A percentile compares a stretch with the other conserved stretches of the same genome.
These are phyloP conservation scores for Prunus padus DNA, from an alignment of 306 rosid genomes.

Conservation along the genomic window DNA sequence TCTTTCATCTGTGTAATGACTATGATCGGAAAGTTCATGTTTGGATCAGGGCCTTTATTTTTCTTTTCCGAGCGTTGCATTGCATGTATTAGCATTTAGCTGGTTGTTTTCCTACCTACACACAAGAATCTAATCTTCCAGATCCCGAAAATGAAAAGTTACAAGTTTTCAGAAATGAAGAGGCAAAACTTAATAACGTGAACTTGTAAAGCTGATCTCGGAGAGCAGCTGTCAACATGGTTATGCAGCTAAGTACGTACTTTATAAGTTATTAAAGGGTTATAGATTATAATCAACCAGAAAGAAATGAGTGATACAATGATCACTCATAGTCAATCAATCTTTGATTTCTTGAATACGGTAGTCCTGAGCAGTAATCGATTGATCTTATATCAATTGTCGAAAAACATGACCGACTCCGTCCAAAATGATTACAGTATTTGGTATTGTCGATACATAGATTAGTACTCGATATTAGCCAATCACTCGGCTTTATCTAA, in stretches of 20 bases:
- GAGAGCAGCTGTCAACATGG: too few species aligned
- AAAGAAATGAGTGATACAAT: neutral
- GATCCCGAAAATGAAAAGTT: too few species aligned
- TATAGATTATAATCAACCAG: neutral
- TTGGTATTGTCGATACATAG: too few species aligned
- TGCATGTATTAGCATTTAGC: too few species aligned
- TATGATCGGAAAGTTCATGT: neutral
- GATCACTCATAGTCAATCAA: neutral
- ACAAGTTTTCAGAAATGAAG: neutral
- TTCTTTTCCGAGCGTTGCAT: neutral
- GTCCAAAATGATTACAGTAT: too few species aligned
- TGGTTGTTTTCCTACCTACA: neutral
- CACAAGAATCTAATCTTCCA: too few species aligned
- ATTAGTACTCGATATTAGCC: too few species aligned
- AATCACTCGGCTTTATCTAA: too few species aligned
- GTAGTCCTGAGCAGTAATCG: too few species aligned
- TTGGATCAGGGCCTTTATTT: neutral
- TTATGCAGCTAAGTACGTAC: too few species aligned
- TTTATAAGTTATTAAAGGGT: neutral
- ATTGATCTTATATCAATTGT: too few species aligned
- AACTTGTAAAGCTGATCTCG: neutral
- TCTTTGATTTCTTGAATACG: neutral
- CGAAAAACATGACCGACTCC: too few species aligned
- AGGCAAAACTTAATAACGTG: neutral
- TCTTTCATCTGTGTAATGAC: neutral